Percentiles rank a stretch among this genome's conserved stretches.
These are phyloP conservation scores for Debaryomyces psychrophilus DNA, from an alignment of 1,139 yeast genomes.

Conservation along the genomic window DNA sequence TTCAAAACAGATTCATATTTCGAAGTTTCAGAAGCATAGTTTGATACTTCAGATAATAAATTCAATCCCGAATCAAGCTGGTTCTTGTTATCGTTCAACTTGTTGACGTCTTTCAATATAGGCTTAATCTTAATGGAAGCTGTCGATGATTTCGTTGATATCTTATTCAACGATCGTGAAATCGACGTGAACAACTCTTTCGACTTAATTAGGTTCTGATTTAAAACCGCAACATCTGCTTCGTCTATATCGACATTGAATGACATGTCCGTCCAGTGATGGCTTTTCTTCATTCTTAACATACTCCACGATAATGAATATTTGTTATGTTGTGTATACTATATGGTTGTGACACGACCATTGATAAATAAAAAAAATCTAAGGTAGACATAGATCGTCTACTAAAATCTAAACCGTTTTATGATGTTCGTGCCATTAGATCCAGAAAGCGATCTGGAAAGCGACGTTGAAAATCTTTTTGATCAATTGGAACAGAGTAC, in stretches of 20 bases:
- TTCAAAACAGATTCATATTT: conserved; percentile 50
- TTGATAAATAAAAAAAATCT: not conserved
- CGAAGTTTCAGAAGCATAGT: conserved; percentile 63
- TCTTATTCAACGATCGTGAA: conserved; percentile 54
- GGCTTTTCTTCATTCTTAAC: not conserved
- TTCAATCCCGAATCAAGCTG: conserved; percentile 64
- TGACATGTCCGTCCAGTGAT: conserved; percentile 17
- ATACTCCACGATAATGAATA: not conserved
- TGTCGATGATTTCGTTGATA: conserved; percentile 59
- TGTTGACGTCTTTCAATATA: conserved; percentile 63
- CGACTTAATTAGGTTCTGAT: conserved; percentile 68
- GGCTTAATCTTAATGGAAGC: conserved; percentile 75
- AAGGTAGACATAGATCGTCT: not conserved
- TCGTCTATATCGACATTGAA: conserved; percentile 64
- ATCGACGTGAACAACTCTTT: conserved; percentile 60
- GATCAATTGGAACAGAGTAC: conserved; percentile 22
- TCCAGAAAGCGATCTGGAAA: conserved; percentile 15
- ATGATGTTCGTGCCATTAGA: conserved; percentile 7
- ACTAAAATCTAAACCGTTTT: not conserved
- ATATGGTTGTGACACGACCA: not conserved
- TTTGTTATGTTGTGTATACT: not conserved
- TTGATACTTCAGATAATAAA: conserved; percentile 65
- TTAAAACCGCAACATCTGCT: conserved; percentile 81
- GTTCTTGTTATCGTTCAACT: conserved; percentile 55
- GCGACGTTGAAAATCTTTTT: conserved; percentile 19